These are phyloP conservation scores for Clarireedia sp. DNA, from an alignment of 2,329 filamentous ascomycete genomes.

Conservation along the genomic window DNA sequence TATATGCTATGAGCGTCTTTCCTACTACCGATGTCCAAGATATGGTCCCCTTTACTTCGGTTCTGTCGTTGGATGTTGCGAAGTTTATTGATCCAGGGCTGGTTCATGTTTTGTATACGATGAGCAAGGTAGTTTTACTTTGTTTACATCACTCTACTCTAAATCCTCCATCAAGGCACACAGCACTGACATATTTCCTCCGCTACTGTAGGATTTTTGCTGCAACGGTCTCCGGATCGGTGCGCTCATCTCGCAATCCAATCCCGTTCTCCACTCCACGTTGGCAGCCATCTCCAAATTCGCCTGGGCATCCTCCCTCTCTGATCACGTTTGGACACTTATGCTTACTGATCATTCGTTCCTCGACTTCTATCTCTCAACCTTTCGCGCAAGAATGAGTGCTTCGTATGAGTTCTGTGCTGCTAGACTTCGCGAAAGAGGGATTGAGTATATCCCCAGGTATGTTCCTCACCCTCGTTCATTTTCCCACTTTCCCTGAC, in stretches of 20 bases:
- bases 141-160: not conserved
- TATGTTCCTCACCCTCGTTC: not conserved
- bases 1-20: slow-evolving; percentile 40
- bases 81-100: slow-evolving; percentile 38
- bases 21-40: slow-evolving; percentile 24
- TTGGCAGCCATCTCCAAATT: slow-evolving; percentile 10
- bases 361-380: slow-evolving; percentile 7
- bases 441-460: slow-evolving; percentile 8
- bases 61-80: slow-evolving; percentile 37
- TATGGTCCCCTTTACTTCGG: slow-evolving; percentile 40
- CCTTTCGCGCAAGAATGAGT: slow-evolving; percentile 1
- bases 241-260: slow-evolving; percentile 23
- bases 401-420: slow-evolving; percentile 9
- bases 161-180: not conserved
- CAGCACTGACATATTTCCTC: too few relatives aligned
- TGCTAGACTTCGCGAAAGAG: slow-evolving; percentile 1
- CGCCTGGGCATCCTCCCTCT: slow-evolving; percentile 13
- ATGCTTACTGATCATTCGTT: slow-evolving; percentile 11
- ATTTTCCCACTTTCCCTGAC: not conserved
- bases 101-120: slow-evolving; percentile 34
- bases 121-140: slow-evolving; percentile 12
- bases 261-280: slow-evolving; percentile 8
- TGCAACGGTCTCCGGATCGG: slow-evolving; percentile 36
- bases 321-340: slow-evolving; percentile 10
- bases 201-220: slow-evolving; percentile 33